These are phyloP conservation scores for Holtermanniella nyarrowii DNA, from an alignment of 768 basidiomycete genomes.

Conservation along the genomic window DNA sequence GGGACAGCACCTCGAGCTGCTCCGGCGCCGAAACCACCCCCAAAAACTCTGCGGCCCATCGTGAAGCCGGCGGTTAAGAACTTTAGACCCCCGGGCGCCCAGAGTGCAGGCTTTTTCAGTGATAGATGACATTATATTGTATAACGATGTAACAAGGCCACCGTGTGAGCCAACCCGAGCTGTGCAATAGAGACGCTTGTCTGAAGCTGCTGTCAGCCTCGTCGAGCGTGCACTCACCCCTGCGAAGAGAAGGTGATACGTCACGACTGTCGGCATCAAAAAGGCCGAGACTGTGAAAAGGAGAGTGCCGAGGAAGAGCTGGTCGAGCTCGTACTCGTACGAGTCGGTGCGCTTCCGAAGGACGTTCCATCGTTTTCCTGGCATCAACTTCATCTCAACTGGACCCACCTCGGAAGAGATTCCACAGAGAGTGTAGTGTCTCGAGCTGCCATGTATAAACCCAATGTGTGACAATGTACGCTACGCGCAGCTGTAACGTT, in stretches of 20 bases:
- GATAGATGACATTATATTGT: too few relatives aligned
- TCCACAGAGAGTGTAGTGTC: constrained; percentile 63
- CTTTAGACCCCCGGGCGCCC: neutral
- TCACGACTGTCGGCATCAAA: constrained; percentile 58
- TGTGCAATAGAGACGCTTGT: neutral
- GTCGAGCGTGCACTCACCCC: constrained; percentile 47
- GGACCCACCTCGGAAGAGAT: constrained; percentile 69
- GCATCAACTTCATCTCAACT: neutral
- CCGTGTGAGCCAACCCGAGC: neutral
- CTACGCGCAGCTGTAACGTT: constrained; percentile 62
- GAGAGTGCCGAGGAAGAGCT: constrained; percentile 79
- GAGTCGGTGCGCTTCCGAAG: constrained; percentile 78
- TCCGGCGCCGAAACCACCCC: neutral
- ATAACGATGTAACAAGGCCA: too few relatives aligned
- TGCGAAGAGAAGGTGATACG: constrained; percentile 76
- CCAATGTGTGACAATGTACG: constrained; percentile 58
- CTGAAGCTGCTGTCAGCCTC: neutral
- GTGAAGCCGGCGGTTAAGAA: neutral
- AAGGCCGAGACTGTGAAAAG: constrained; percentile 41
- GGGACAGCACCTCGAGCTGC: neutral
- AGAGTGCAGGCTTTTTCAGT: too few relatives aligned
- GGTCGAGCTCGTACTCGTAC: constrained; percentile 85
- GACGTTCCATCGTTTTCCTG: constrained; percentile 81
- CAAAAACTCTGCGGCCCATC: neutral
- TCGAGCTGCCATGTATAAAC: constrained; percentile 52